A percentile compares a stretch with the other conserved stretches of the same genome.
Evolutionary conservation across 2,329 filamentous ascomycete species (phyloP).

Genomic region (Paecilomyces sp.): DNA sequence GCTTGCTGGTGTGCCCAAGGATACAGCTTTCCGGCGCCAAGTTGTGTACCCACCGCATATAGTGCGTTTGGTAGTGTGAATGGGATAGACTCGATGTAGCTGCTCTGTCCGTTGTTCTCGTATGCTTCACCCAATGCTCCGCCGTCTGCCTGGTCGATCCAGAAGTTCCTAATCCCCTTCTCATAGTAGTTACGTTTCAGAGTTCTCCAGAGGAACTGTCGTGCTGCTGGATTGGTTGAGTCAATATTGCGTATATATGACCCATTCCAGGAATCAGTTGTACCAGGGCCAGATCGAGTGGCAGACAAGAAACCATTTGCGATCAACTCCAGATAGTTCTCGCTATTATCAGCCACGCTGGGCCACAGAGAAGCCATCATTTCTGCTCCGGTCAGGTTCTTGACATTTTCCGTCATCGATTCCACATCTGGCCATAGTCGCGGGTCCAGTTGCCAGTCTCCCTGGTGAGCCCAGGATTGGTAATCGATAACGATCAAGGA

Average conservation of each 20-base stretch:
- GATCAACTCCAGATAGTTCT: conserved; percentile 57
- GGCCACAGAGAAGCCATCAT: conserved; percentile 67
- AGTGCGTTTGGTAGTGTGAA: no score
- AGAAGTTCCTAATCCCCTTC: conserved; percentile 58
- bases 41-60: no score
- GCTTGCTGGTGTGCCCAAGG: no score
- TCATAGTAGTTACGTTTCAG: conserved; percentile 55
- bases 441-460: conserved; percentile 61
- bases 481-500: conserved; percentile 62
- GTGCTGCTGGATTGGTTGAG: conserved; percentile 54
- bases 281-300: conserved; percentile 52
- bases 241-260: conserved; percentile 55
- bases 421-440: conserved; percentile 58
- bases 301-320: conserved; percentile 55
- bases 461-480: conserved; percentile 61
- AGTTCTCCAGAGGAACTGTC: conserved; percentile 54
- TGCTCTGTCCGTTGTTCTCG: no score
- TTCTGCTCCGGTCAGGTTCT: conserved; percentile 58
- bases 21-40: no score
- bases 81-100: no score
- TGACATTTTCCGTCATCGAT: conserved; percentile 17
- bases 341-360: conserved; percentile 52
- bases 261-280: conserved; percentile 53
- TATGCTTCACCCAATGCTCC: conserved; percentile 28
- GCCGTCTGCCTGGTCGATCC: conserved; percentile 64